Evolutionary conservation across 768 basidiomycete species (phyloP).

Genomic region (Lactarius deliciosus): DNA sequence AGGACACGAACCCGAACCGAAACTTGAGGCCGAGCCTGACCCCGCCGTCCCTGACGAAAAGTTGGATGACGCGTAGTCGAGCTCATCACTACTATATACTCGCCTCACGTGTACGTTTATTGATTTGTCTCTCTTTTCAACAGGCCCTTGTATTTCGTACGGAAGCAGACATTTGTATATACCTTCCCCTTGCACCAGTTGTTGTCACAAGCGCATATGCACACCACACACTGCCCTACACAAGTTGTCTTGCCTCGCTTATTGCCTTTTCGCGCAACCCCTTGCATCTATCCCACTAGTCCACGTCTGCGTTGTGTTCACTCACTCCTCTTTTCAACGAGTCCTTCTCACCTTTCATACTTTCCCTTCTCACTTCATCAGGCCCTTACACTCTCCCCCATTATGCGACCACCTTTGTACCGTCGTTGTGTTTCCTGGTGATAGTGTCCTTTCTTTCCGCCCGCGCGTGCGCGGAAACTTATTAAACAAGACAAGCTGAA

Average conservation of each 20-base stretch:
- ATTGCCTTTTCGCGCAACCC: background rate
- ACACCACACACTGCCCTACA: background rate
- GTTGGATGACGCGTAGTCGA: background rate
- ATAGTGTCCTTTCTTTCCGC: background rate
- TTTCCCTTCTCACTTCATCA: background rate
- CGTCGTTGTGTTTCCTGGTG: background rate
- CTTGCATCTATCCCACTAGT: background rate
- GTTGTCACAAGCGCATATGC: background rate
- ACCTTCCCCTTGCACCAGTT: slow-evolving; percentile 1
- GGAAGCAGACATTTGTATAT: slow-evolving; percentile 2
- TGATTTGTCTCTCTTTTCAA: background rate
- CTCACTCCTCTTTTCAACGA: background rate
- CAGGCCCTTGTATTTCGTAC: slow-evolving; percentile 15
- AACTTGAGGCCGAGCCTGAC: background rate
- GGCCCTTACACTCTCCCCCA: background rate
- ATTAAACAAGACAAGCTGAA: background rate
- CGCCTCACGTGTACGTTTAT: background rate
- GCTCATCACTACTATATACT: background rate
- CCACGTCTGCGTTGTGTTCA: background rate
- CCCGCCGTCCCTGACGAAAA: background rate
- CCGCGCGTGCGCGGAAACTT: background rate
- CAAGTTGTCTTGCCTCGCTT: background rate
- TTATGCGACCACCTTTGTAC: background rate
- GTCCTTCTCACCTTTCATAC: background rate
- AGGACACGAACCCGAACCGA: background rate